These are phyloP conservation scores for Colletotrichum brevisporum DNA, from an alignment of 2,329 filamentous ascomycete genomes.

Conservation along the genomic window DNA sequence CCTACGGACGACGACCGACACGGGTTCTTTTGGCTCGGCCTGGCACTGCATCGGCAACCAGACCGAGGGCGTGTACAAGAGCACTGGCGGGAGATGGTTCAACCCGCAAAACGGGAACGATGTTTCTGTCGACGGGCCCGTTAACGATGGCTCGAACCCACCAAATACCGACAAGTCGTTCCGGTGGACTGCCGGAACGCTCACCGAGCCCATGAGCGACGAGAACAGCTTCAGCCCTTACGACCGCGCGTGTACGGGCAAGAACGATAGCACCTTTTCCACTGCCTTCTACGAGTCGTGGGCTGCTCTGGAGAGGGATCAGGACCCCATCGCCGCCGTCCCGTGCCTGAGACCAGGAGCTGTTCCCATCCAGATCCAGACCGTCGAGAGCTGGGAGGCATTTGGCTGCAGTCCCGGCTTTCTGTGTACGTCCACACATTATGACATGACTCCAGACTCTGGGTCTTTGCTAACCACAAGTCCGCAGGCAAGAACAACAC, in stretches of 20 bases:
- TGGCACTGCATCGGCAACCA: constrained; percentile 64
- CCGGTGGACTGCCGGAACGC: constrained; percentile 48
- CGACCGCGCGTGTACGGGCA: constrained; percentile 58
- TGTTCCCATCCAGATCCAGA: constrained; percentile 57
- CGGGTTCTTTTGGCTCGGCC: constrained; percentile 41
- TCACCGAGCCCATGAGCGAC: constrained; percentile 37
- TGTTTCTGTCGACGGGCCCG: constrained; percentile 44
- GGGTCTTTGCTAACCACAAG: constrained; percentile 23
- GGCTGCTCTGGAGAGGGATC: constrained; percentile 43
- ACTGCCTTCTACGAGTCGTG: constrained; percentile 56
- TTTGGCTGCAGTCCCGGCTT: constrained; percentile 59
- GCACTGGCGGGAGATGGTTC: constrained; percentile 59
- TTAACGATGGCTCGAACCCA: constrained; percentile 54
- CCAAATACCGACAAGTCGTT: constrained; percentile 50
- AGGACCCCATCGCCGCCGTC: constrained; percentile 53
- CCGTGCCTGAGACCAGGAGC: constrained; percentile 58
- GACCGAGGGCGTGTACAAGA: constrained; percentile 54
- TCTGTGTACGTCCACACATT: constrained; percentile 50
- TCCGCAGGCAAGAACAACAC: constrained; percentile 59
- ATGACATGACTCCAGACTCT: too few relatives aligned
- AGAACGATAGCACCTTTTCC: constrained; percentile 57
- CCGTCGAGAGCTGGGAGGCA: constrained; percentile 51
- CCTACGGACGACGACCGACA: constrained; percentile 45
- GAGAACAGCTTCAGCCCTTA: constrained; percentile 49
- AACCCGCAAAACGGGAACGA: constrained; percentile 46